Base-by-base conservation (phyloP, 2,329 filamentous ascomycete genomes). In the Penicillium digitatum region DNA sequence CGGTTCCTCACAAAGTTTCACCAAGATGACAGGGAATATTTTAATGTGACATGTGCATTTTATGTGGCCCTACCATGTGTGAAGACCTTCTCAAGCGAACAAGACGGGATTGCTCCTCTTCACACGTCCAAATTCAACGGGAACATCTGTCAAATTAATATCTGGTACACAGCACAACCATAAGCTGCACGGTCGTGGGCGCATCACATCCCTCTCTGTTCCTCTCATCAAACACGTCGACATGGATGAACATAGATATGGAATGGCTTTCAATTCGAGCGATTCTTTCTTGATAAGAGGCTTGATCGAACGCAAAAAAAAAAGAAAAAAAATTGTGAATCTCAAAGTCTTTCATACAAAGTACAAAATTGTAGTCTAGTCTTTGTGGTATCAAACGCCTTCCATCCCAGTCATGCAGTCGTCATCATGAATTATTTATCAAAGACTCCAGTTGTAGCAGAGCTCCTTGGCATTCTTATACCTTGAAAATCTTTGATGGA, bases 21-120 rank as follows among this genome's bases (percentile, higher is more conserved):
- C 55, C 39, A 55, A 58, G 48, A 65, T 52, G 55, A 60, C 46
- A 45, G 55, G 31, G 54, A 62, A 56, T 37, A 52, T 52, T 54
- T 48, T 50, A 38, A 56, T 52, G 27, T 40, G 20, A 48, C n/a
- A 40, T 20, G 12, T n/a, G 32, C 37, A 29, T 42, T 39, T 29
- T n/a, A 45, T 16, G 34, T 12, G 38, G 24, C 39, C 16, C 32
- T 32, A 20, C 52, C 22, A 48, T 50, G 10, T 32, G 42, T 26
- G 47, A 52, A 24, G 9, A 39, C 32, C 32, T 26, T 52, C 45
- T 20, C 20, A 35, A 20, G 29, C 29, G 31, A 50, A 51, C 12
- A 27, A 51, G 26, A 51, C 10, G 34, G 16, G 34, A 22, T 18
- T 39, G n/a, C 18, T 6, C 34, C 34, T 51, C 22, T 40, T n/a